Conservation (phyloP, 495 filamentous ascomycete genomes). For the Penicillium bovifimosum region DNA sequence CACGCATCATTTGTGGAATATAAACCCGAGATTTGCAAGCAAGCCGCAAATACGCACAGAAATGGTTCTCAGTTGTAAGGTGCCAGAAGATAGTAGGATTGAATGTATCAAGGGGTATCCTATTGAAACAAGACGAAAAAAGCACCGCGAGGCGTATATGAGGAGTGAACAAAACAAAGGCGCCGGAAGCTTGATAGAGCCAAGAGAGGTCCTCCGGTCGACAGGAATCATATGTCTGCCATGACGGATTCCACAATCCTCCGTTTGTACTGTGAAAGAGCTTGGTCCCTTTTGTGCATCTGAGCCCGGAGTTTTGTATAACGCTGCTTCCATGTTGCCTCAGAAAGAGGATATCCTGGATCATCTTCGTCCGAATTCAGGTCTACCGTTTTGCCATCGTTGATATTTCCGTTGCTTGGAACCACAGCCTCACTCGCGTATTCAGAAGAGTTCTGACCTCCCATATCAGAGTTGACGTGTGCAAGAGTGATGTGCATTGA, state of each 20-base stretch:
- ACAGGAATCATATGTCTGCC: conserved; percentile 37
- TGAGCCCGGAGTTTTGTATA: conserved; percentile 44
- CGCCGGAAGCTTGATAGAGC: not conserved
- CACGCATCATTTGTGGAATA: not conserved
- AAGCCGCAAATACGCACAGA: not conserved
- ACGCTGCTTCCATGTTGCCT: conserved; percentile 41
- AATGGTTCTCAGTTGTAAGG: not conserved
- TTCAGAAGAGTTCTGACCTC: conserved; percentile 4
- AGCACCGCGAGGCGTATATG: not conserved
- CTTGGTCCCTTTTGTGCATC: conserved; percentile 47
- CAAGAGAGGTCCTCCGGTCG: not conserved
- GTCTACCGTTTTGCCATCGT: conserved; percentile 18
- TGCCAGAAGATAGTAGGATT: not conserved
- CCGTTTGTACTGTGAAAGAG: conserved; percentile 46
- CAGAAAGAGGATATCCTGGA: conserved; percentile 18
- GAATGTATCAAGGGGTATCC: conserved; percentile 8
- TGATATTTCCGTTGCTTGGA: conserved; percentile 15
- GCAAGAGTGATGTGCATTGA: conserved; percentile 30
- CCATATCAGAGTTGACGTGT: conserved; percentile 18
- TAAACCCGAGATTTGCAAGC: not conserved
- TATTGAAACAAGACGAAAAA: not conserved
- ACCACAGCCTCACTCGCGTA: conserved; percentile 4
- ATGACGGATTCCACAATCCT: conserved; percentile 55
- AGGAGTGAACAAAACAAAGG: not conserved
- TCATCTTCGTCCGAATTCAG: conserved; percentile 33